Conservation (phyloP, 2,329 filamentous ascomycete genomes). For the Pezicula rhizophila region DNA sequence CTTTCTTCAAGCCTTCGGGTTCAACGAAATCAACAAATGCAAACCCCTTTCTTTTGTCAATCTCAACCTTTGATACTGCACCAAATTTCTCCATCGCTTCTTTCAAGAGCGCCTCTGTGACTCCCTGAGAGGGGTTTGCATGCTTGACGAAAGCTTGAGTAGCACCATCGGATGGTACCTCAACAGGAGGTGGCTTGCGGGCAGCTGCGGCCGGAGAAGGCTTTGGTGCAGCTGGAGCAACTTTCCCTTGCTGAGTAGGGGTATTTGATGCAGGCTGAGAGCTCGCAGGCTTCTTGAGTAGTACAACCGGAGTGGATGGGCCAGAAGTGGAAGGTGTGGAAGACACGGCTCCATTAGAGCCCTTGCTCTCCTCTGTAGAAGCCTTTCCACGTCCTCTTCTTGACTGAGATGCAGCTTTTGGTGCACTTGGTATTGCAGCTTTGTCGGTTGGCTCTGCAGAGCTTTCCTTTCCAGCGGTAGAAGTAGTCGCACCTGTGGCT, state of each 20-base stretch:
- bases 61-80: conserved; percentile 71
- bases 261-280: conserved; percentile 20
- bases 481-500: conserved; percentile 1
- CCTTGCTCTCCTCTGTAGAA: conserved; percentile 16
- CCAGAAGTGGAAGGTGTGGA: conserved; percentile 18
- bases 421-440: conserved; percentile 21
- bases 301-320: conserved; percentile 27
- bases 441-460: conserved; percentile 3
- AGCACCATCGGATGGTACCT: conserved; percentile 37
- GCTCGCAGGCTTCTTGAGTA: conserved; percentile 33
- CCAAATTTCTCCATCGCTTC: conserved; percentile 71
- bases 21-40: conserved; percentile 87
- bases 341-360: background rate
- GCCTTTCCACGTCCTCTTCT: conserved; percentile 32
- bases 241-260: conserved; percentile 18
- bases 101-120: conserved; percentile 75
- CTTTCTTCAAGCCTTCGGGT: conserved; percentile 65
- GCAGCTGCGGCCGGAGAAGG: conserved; percentile 8
- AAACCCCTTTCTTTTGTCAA: conserved; percentile 91
- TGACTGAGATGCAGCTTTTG: conserved; percentile 18
- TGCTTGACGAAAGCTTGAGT: conserved; percentile 74
- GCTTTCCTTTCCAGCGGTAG: conserved; percentile 3
- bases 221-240: conserved; percentile 21
- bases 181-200: conserved; percentile 24
- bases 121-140: conserved; percentile 82